Evolutionary conservation across 2,329 filamentous ascomycete genomes (phyloP).

Genomic region (Coniochaeta pulveracea): DNA sequence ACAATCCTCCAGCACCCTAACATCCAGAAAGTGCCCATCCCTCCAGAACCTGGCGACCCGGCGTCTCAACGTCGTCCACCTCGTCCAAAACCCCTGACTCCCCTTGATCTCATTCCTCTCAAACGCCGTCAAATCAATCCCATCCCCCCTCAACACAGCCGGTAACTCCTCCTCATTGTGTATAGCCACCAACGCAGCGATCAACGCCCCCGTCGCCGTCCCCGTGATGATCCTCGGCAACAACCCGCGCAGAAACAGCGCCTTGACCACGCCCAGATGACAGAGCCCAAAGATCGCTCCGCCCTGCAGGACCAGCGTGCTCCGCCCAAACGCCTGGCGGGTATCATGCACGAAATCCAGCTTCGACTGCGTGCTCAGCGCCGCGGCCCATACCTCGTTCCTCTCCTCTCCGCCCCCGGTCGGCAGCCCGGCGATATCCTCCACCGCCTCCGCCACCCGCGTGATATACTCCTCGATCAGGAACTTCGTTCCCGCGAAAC

Average conservation of each 20-base stretch:
- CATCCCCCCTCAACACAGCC: constrained; percentile 62
- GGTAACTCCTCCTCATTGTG: constrained; percentile 80
- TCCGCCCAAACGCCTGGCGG: constrained; percentile 77
- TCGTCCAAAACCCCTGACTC: constrained; percentile 22
- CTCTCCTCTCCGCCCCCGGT: constrained; percentile 20
- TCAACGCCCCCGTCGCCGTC: constrained; percentile 80
- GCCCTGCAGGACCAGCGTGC: constrained; percentile 76
- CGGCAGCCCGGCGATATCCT: constrained; percentile 60
- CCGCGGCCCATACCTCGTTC: neutral
- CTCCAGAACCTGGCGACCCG: constrained; percentile 57
- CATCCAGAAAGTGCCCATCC: constrained; percentile 77
- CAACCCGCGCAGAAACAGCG: constrained; percentile 67
- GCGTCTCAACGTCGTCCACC: constrained; percentile 50
- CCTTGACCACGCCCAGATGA: constrained; percentile 83
- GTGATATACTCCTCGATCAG: constrained; percentile 86
- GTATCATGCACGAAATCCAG: constrained; percentile 80
- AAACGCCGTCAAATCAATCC: constrained; percentile 77
- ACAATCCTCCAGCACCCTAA: constrained; percentile 70
- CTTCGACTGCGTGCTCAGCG: constrained; percentile 35
- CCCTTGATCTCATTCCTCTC: constrained; percentile 24
- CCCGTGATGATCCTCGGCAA: constrained; percentile 86
- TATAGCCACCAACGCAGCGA: constrained; percentile 77
- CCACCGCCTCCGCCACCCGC: constrained; percentile 69
- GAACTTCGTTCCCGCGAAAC: constrained; percentile 80
- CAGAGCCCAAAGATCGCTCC: constrained; percentile 87